Evolutionary conservation across 495 filamentous ascomycete species (phyloP).

Genomic region (Margaritispora aquatica): DNA sequence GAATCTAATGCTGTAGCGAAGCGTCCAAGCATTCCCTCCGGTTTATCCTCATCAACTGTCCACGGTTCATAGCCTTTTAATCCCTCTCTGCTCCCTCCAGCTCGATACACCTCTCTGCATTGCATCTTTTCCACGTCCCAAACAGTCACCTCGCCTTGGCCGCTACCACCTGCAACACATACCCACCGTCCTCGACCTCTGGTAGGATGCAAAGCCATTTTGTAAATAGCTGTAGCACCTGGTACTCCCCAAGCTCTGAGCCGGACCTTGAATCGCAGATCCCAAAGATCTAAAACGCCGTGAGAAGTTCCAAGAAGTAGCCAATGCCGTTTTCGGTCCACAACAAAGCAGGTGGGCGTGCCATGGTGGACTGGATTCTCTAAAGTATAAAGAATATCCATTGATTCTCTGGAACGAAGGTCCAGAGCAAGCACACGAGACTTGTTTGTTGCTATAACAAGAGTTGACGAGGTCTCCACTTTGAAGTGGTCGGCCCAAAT

Average conservation of each 20-base stretch:
- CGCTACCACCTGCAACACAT: conserved; percentile 83
- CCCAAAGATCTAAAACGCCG: conserved; percentile 91
- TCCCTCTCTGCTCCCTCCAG: conserved; percentile 43
- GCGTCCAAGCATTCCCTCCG: conserved; percentile 81
- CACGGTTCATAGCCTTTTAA: conserved; percentile 74
- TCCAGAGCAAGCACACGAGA: conserved; percentile 80
- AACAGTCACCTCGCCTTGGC: conserved; percentile 83
- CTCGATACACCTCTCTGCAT: conserved; percentile 84
- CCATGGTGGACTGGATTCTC: conserved; percentile 93
- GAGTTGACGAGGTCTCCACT: conserved; percentile 67
- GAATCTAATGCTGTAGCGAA: conserved; percentile 71
- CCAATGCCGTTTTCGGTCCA: conserved; percentile 82
- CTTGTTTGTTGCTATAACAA: conserved; percentile 81
- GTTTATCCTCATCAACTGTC: conserved; percentile 83
- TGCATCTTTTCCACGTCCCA: conserved; percentile 92
- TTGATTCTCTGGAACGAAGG: conserved; percentile 59
- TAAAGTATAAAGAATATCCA: conserved; percentile 73
- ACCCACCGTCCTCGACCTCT: conserved; percentile 74
- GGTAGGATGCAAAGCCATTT: conserved; percentile 68
- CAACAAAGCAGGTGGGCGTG: conserved; percentile 85
- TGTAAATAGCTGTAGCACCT: conserved; percentile 73
- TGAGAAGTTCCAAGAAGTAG: conserved; percentile 87
- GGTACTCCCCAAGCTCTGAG: conserved; percentile 86
- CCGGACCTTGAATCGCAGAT: conserved; percentile 84
- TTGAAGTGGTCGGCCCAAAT: conserved; percentile 93